Conservation (phyloP, 73 alveolate species). For the Strombidium stylifer region DNA sequence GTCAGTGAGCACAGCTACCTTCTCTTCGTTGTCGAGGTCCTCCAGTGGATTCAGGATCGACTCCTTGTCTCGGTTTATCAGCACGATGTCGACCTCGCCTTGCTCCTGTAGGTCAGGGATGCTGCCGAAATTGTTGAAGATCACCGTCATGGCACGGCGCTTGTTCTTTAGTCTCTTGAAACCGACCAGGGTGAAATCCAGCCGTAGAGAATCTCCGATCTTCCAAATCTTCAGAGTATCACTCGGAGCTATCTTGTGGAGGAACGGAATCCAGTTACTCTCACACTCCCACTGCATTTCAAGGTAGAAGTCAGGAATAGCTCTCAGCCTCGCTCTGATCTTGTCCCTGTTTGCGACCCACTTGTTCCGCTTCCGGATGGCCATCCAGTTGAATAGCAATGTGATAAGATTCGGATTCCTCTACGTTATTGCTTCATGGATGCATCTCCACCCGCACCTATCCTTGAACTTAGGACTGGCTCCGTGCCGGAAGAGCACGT, state of each 20-base stretch:
- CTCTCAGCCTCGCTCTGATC: constrained; percentile 39
- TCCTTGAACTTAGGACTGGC: constrained; percentile 77
- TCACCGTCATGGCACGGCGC: constrained; percentile 73
- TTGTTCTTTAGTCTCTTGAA: constrained; percentile 61
- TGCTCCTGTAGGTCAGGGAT: constrained; percentile 36
- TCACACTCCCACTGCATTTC: constrained; percentile 89
- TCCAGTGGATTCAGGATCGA: constrained; percentile 73
- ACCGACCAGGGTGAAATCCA: constrained; percentile 84
- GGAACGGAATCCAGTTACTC: constrained; percentile 73
- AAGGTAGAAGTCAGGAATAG: constrained; percentile 75
- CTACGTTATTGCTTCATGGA: constrained; percentile 81
- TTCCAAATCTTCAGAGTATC: constrained; percentile 86
- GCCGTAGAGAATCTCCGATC: constrained; percentile 65
- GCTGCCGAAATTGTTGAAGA: constrained; percentile 57
- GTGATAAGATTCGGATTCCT: constrained; percentile 64
- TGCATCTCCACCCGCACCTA: constrained; percentile 73
- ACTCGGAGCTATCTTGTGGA: constrained; percentile 76
- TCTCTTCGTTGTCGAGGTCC: constrained; percentile 86
- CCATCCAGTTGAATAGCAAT: constrained; percentile 68
- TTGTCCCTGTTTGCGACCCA: constrained; percentile 47
- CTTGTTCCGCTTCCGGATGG: constrained; percentile 39
- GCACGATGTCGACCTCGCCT: constrained; percentile 56
- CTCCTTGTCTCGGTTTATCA: constrained; percentile 57
- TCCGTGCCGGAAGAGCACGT: constrained; percentile 49
- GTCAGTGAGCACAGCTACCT: constrained; percentile 72